Percentiles rank a stretch among this genome's conserved stretches.
Evolutionary conservation across 176 grass and related monocot genomes (phyloP).

Genomic region (Aegilops sharonensis): DNA sequence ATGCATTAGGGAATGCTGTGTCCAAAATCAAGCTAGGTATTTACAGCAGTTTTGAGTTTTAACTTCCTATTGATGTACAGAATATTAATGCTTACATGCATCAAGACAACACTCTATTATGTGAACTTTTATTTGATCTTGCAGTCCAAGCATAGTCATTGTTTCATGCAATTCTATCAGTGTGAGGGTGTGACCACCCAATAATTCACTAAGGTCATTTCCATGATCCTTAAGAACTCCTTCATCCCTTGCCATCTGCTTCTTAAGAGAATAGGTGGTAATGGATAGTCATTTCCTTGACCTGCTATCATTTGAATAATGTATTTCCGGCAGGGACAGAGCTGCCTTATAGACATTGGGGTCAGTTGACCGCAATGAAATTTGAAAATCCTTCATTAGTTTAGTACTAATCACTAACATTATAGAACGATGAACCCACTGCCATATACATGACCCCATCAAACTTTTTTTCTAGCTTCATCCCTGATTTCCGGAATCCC

Average conservation of each 20-base stretch:
- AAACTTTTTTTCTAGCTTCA: too few relatives aligned
- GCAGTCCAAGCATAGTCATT: background rate
- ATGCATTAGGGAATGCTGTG: constrained; percentile 78
- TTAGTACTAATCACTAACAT: too few relatives aligned
- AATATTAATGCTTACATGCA: background rate
- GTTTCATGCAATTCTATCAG: background rate
- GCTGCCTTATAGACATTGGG: too few relatives aligned
- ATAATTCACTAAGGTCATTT: background rate
- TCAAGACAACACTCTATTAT: constrained; percentile 7
- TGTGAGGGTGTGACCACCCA: background rate
- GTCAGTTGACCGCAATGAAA: too few relatives aligned
- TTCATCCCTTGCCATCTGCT: background rate
- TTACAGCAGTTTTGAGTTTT: background rate
- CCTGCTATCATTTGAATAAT: background rate
- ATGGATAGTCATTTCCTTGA: background rate
- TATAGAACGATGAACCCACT: too few relatives aligned
- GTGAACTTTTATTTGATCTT: background rate
- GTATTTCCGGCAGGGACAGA: background rate
- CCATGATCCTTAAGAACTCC: background rate
- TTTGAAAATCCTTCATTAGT: too few relatives aligned
- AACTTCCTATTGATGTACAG: background rate
- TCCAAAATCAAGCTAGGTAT: constrained; percentile 77
- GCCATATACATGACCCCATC: too few relatives aligned
- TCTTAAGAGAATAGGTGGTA: background rate
- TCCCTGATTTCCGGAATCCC: background rate